Conservation (phyloP, 1,139 yeast genomes). For the Sugiyamaella sp. region DNA sequence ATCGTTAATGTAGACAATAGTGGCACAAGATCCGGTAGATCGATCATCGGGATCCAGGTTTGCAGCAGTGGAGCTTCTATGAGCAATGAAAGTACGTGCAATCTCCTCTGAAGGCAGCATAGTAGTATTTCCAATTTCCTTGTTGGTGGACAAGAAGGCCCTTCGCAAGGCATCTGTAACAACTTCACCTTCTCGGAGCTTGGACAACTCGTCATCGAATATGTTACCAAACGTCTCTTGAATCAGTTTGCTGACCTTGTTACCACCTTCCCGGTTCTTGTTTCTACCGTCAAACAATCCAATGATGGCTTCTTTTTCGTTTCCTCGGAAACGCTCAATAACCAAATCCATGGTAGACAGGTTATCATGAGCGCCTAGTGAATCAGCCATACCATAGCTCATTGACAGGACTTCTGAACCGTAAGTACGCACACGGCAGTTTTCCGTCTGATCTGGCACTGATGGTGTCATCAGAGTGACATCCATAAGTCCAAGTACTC, state of each 20-base stretch:
- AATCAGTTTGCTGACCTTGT: slow-evolving; percentile 70
- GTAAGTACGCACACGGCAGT: slow-evolving; percentile 87
- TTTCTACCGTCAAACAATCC: slow-evolving; percentile 85
- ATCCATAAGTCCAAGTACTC: slow-evolving; percentile 87
- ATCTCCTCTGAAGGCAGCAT: slow-evolving; percentile 41
- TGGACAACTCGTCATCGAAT: slow-evolving; percentile 64
- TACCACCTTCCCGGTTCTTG: slow-evolving; percentile 41
- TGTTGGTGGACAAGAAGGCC: slow-evolving; percentile 76
- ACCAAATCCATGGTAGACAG: slow-evolving; percentile 84
- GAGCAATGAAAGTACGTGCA: slow-evolving; percentile 40
- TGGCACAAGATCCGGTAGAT: slow-evolving; percentile 82
- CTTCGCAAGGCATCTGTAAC: slow-evolving; percentile 70
- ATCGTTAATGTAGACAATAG: slow-evolving; percentile 77
- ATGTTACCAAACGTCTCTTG: slow-evolving; percentile 70
- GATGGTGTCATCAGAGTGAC: slow-evolving; percentile 82
- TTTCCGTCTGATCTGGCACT: slow-evolving; percentile 85
- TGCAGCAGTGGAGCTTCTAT: slow-evolving; percentile 41
- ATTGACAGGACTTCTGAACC: slow-evolving; percentile 79
- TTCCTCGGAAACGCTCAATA: slow-evolving; percentile 84
- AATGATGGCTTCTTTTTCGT: slow-evolving; percentile 67
- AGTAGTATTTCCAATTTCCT: slow-evolving; percentile 66
- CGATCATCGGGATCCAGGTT: slow-evolving; percentile 57
- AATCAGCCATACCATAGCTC: slow-evolving; percentile 91
- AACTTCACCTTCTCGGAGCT: slow-evolving; percentile 50
- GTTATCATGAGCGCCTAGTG: slow-evolving; percentile 68